These are phyloP conservation scores for Yamadazyma triangularis DNA, from an alignment of 1,139 yeast genomes.

Conservation along the genomic window DNA sequence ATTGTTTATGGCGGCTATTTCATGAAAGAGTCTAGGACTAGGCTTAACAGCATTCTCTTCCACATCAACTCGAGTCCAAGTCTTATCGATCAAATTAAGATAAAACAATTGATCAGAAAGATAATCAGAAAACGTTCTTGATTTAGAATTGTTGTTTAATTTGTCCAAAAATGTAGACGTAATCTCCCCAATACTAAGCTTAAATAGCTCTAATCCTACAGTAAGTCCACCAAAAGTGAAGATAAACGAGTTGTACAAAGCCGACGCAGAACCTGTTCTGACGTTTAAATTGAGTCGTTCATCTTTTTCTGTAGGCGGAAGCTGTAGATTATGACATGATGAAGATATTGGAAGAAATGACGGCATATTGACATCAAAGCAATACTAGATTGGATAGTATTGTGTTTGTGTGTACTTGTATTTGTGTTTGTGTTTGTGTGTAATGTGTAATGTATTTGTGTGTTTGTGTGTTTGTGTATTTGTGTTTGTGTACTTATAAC, in stretches of 20 bases:
- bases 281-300: conserved; percentile 48
- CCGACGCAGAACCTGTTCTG: conserved; percentile 64
- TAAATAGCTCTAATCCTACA: conserved; percentile 47
- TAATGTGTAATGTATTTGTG: no score
- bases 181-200: conserved; percentile 31
- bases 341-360: conserved; percentile 38
- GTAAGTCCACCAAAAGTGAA: conserved; percentile 69
- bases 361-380: no score
- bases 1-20: conserved; percentile 46
- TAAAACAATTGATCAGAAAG: conserved; percentile 55
- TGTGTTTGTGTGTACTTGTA: no score
- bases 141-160: conserved; percentile 21
- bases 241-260: conserved; percentile 53
- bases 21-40: conserved; percentile 55
- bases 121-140: conserved; percentile 34
- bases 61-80: conserved; percentile 44
- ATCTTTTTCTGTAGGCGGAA: conserved; percentile 46
- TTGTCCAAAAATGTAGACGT: conserved; percentile 23
- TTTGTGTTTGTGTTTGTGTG: no score
- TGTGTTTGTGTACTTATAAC: no score
- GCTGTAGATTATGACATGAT: conserved; percentile 41
- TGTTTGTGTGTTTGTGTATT: no score
- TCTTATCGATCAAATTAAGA: conserved; percentile 51
- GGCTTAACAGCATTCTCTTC: conserved; percentile 25
- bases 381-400: no score